phyloP scores from a whole-genome alignment of 768 basidiomycete species.

The Termitomyces sp. region DNA sequence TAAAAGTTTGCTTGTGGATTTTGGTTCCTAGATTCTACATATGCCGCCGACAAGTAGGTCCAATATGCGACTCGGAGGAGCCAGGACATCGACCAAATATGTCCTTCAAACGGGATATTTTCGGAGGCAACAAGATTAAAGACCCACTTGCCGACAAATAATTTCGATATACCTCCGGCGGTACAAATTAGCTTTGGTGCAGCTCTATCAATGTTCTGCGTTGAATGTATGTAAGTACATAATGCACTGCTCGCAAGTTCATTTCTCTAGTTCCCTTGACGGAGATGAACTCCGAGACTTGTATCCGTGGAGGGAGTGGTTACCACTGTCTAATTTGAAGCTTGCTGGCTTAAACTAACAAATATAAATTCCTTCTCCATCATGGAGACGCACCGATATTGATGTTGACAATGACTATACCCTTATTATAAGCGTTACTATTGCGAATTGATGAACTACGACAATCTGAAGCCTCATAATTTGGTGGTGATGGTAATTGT shows the following conservation, averaged over 20 bases:
- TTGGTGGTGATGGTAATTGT: too few relatives aligned
- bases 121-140: neutral
- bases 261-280: neutral
- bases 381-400: too few relatives aligned
- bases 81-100: neutral
- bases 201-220: neutral
- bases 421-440: neutral
- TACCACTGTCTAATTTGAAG: too few relatives aligned
- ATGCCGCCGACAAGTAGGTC: neutral
- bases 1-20: neutral
- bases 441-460: neutral
- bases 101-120: neutral
- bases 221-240: neutral
- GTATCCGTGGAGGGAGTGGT: too few relatives aligned
- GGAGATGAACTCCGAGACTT: too few relatives aligned
- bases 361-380: too few relatives aligned
- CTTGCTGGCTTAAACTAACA: too few relatives aligned
- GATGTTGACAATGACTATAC: too few relatives aligned
- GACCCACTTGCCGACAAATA: neutral
- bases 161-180: neutral
- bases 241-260: too few relatives aligned
- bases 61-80: neutral
- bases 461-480: neutral
- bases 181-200: neutral
- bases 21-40: neutral